These are phyloP conservation scores for Neonectria sp. DNA, from an alignment of 2,329 filamentous ascomycete species.

Conservation along the genomic window DNA sequence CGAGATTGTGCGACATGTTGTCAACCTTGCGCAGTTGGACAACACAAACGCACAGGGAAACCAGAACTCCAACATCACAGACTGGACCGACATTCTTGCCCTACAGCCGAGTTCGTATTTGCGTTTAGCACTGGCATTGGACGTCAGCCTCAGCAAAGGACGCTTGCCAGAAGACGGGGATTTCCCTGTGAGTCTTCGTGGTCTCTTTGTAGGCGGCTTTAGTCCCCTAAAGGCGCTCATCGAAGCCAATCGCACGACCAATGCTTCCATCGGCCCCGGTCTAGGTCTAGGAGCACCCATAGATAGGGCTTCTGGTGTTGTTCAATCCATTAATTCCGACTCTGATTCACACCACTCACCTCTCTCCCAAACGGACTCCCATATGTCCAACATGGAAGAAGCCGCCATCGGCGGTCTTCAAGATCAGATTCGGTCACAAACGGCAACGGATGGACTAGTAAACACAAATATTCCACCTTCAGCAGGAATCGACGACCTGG, in stretches of 20 bases:
- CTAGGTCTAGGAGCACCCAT: neutral
- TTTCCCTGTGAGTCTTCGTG: constrained; percentile 57
- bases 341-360: constrained; percentile 39
- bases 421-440: constrained; percentile 28
- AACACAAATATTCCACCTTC: constrained; percentile 44
- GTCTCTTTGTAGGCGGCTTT: constrained; percentile 55
- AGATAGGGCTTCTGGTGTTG: neutral
- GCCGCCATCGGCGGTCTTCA: constrained; percentile 31
- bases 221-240: constrained; percentile 54
- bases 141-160: constrained; percentile 60
- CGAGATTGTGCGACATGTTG: constrained; percentile 60
- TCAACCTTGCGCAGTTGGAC: constrained; percentile 59
- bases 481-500: constrained; percentile 50
- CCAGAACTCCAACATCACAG: constrained; percentile 48
- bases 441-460: constrained; percentile 8
- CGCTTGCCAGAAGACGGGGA: constrained; percentile 58
- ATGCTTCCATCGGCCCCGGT: constrained; percentile 1
- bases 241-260: constrained; percentile 40
- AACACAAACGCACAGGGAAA: constrained; percentile 42
- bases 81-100: constrained; percentile 61
- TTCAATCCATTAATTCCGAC: constrained; percentile 20
- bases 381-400: constrained; percentile 36
- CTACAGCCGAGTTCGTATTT: constrained; percentile 58
- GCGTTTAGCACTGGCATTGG: constrained; percentile 60
- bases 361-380: constrained; percentile 36